Conservation (phyloP, 2,329 filamentous ascomycete species). For the Fusarium sp. region DNA sequence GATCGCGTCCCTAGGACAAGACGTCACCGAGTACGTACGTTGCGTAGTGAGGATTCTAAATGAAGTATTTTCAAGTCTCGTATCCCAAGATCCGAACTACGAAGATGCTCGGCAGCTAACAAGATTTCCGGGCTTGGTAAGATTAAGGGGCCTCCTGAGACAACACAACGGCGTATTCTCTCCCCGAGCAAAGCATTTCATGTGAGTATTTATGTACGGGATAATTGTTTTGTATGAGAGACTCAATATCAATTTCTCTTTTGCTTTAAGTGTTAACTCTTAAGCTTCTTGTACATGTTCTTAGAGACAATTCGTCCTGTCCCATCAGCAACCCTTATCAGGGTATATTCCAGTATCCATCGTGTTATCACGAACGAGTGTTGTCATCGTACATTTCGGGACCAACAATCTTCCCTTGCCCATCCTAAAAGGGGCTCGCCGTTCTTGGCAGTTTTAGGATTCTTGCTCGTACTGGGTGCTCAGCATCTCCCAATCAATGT, state of each 20-base stretch:
- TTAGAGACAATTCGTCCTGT: neutral
- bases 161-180: neutral
- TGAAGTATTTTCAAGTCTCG: neutral
- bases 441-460: neutral
- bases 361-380: neutral
- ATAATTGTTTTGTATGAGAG: neutral
- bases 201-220: no score
- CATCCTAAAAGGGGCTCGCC: no score
- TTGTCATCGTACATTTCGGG: neutral
- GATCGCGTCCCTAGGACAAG: neutral
- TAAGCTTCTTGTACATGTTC: neutral
- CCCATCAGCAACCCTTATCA: no score
- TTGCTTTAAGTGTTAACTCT: neutral
- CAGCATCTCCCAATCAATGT: slow-evolving; percentile 13
- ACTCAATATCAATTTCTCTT: neutral
- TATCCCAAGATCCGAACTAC: neutral
- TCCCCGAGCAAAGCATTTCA: neutral
- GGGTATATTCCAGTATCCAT: neutral
- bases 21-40: neutral
- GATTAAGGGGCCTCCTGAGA: neutral
- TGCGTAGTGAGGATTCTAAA: rapidly evolving
- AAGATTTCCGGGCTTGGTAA: neutral
- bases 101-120: no score
- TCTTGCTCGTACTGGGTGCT: neutral
- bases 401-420: neutral